Evolutionary conservation across 2,329 filamentous ascomycete genomes (phyloP).

Genomic region (Neocatenulostroma microsporum): DNA sequence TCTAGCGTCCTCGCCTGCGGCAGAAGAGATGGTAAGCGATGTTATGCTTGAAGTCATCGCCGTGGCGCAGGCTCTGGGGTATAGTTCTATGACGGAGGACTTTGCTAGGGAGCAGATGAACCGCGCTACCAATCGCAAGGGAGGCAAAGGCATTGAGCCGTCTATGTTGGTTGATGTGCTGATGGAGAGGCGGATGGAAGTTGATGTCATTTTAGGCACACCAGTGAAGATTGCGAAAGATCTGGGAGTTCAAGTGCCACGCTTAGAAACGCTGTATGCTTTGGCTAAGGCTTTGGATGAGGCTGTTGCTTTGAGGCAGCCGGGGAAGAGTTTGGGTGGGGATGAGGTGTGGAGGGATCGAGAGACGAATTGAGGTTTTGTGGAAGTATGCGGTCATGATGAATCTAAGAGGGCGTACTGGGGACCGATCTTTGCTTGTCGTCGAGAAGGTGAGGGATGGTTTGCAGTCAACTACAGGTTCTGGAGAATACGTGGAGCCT

Average conservation of each 20-base stretch:
- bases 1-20: conserved; percentile 34
- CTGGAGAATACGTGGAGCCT: too few species aligned
- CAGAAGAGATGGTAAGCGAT: conserved; percentile 31
- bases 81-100: conserved; percentile 30
- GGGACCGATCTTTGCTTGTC: too few species aligned
- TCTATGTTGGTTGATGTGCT: conserved; percentile 46
- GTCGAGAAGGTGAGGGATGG: too few species aligned
- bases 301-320: conserved; percentile 21
- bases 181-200: conserved; percentile 37
- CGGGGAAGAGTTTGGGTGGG: conserved; percentile 16
- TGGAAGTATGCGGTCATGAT: too few species aligned
- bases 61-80: conserved; percentile 36
- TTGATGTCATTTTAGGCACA: conserved; percentile 46
- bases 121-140: conserved; percentile 31
- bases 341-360: too few species aligned
- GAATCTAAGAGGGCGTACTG: too few species aligned
- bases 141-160: conserved; percentile 37
- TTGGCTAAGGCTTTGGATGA: conserved; percentile 37
- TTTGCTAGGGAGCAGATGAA: conserved; percentile 33
- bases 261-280: conserved; percentile 40
- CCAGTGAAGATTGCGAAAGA: conserved; percentile 35
- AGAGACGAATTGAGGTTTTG: too few species aligned
- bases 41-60: conserved; percentile 41
- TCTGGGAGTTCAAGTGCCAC: conserved; percentile 34
- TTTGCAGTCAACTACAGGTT: too few species aligned